Percentiles rank a stretch among this genome's conserved stretches.
Evolutionary conservation across 1,139 yeast genomes (phyloP).

Genomic region (Saccharomyces uvarum): DNA sequence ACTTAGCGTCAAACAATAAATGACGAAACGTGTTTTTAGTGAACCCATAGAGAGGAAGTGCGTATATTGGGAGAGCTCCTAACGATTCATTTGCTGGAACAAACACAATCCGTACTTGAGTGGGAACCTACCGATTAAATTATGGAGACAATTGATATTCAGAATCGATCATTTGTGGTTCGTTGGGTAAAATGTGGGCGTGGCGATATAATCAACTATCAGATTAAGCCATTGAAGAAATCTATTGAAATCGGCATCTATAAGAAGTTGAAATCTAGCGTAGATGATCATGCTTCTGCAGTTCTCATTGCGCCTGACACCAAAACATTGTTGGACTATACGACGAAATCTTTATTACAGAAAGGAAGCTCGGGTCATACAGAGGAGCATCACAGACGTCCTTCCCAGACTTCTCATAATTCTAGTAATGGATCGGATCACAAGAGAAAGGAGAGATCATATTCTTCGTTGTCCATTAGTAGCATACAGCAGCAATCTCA

Average conservation of each 20-base stretch:
- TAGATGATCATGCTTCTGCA: slow-evolving; percentile 14
- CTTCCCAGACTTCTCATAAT: background rate
- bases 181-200: slow-evolving; percentile 83
- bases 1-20: background rate
- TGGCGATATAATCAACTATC: slow-evolving; percentile 64
- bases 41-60: background rate
- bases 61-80: background rate
- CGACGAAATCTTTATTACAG: slow-evolving; percentile 16
- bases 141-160: slow-evolving; percentile 88
- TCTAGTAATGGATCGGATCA: background rate
- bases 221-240: slow-evolving; percentile 72
- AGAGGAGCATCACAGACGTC: slow-evolving; percentile 2
- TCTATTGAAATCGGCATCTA: slow-evolving; percentile 50
- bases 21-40: background rate
- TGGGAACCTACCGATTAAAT: background rate
- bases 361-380: slow-evolving; percentile 15
- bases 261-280: slow-evolving; percentile 21
- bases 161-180: slow-evolving; percentile 78
- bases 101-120: background rate
- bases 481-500: slow-evolving; percentile 28
- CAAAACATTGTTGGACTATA: slow-evolving; percentile 20
- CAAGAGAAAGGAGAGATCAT: slow-evolving; percentile 1
- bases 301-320: slow-evolving; percentile 28
- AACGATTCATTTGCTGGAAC: background rate
- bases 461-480: slow-evolving; percentile 24